phyloP scores from a whole-genome alignment of 2,329 filamentous ascomycete genomes.

The Teratosphaeria viscida region DNA sequence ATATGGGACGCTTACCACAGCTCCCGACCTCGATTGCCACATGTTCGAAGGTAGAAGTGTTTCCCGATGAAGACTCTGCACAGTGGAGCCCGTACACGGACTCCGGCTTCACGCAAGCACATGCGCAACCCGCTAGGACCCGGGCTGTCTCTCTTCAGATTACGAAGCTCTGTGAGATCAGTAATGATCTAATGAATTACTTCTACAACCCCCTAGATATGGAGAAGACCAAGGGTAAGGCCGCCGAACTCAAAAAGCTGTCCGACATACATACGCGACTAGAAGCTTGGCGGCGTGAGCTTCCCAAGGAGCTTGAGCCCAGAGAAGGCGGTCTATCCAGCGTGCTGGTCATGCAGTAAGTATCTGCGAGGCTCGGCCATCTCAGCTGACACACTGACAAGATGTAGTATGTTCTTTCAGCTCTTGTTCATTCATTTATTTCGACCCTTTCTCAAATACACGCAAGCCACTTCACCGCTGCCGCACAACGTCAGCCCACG shows the following conservation, averaged over 20 bases:
- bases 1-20: conserved; percentile 82
- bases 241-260: conserved; percentile 79
- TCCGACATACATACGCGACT: conserved; percentile 83
- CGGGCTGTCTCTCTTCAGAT: conserved; percentile 74
- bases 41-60: conserved; percentile 81
- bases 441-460: conserved; percentile 88
- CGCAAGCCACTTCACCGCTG: conserved; percentile 67
- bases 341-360: conserved; percentile 78
- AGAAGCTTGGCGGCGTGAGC: conserved; percentile 75
- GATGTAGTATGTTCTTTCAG: conserved; percentile 85
- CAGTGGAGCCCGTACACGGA: conserved; percentile 86
- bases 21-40: conserved; percentile 69
- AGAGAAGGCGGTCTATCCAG: conserved; percentile 83
- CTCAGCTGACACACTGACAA: conserved; percentile 12
- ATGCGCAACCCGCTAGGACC: conserved; percentile 71
- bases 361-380: conserved; percentile 14
- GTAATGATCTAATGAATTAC: conserved; percentile 73
- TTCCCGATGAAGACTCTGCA: conserved; percentile 76
- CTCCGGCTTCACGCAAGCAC: conserved; percentile 59
- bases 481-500: conserved; percentile 81
- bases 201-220: conserved; percentile 75
- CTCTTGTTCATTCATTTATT: conserved; percentile 93
- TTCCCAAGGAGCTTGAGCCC: conserved; percentile 79
- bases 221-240: conserved; percentile 57
- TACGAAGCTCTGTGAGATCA: conserved; percentile 80